phyloP scores from a whole-genome alignment of 306 rosid genomes.

The Mimosa bimucronata region DNA sequence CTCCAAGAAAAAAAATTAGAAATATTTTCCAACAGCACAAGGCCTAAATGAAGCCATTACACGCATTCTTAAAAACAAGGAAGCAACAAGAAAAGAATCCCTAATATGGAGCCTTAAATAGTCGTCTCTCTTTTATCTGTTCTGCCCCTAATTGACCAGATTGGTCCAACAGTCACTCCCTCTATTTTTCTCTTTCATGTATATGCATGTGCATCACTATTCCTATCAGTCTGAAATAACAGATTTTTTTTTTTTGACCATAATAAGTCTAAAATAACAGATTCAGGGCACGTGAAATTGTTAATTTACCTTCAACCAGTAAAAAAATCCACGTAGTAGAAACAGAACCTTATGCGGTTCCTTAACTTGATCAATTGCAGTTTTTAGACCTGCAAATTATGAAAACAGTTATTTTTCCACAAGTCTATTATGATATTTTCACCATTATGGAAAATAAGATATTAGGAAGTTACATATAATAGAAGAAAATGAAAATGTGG shows the following conservation, averaged over 20 bases:
- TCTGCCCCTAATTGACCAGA: not conserved
- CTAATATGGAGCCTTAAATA: too few relatives aligned
- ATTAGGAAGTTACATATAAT: not conserved
- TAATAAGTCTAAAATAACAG: conserved; percentile 17
- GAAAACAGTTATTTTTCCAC: conserved; percentile 11
- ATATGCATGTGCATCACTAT: not conserved
- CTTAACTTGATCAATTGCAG: conserved; percentile 43
- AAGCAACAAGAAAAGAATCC: not conserved
- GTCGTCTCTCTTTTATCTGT: not conserved
- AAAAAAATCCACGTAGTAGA: conserved; percentile 77
- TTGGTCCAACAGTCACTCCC: not conserved
- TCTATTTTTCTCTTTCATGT: not conserved
- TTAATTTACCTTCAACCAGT: conserved; percentile 72
- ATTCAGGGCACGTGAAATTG: conserved; percentile 28
- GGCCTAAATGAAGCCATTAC: not conserved
- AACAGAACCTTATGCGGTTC: conserved; percentile 48
- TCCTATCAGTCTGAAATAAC: conserved; percentile 1
- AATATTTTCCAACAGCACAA: not conserved
- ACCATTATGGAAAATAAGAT: conserved; percentile 24
- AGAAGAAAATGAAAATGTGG: conserved; percentile 18
- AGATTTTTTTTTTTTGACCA: too few relatives aligned
- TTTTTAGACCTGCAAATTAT: conserved; percentile 55
- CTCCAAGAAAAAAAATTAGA: not conserved
- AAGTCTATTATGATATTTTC: conserved; percentile 10
- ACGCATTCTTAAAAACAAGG: not conserved